Conservation (phyloP, 2,329 filamentous ascomycete genomes). For the Beauveria brongniartii region DNA sequence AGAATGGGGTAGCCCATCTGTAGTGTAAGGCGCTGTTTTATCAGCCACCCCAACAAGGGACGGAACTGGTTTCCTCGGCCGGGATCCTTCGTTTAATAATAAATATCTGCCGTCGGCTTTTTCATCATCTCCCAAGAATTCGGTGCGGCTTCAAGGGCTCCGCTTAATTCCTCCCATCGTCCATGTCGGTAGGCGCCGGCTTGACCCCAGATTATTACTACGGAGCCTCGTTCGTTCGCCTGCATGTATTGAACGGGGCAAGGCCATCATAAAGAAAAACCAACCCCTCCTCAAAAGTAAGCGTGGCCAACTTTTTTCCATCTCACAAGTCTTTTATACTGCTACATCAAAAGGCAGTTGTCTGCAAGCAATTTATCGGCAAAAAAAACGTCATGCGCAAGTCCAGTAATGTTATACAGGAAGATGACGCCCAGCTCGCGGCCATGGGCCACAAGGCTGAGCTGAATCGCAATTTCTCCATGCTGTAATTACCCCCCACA, state of each 20-base stretch:
- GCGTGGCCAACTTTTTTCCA: neutral
- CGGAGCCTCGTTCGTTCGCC: no score
- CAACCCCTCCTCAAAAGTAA: neutral
- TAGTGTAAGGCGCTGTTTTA: neutral
- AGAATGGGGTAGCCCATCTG: neutral
- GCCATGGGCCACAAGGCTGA: slow-evolving; percentile 19
- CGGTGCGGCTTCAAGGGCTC: no score
- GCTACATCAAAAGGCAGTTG: neutral
- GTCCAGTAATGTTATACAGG: slow-evolving; percentile 5
- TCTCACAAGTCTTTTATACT: neutral
- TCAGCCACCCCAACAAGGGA: neutral
- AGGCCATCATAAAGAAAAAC: neutral
- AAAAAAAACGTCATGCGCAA: slow-evolving; percentile 14
- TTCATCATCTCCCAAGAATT: no score
- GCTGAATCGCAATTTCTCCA: slow-evolving; percentile 20
- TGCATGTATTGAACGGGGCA: neutral
- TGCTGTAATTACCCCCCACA: slow-evolving; percentile 13
- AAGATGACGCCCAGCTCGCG: slow-evolving; percentile 20
- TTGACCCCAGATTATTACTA: neutral
- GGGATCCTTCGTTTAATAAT: no score
- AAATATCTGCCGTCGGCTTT: no score
- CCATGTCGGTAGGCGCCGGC: neutral
- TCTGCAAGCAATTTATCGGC: neutral
- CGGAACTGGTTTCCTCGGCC: neutral
- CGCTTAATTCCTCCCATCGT: no score